phyloP scores from a whole-genome alignment of 2,329 filamentous ascomycete genomes.

The Cercospora sp. region DNA sequence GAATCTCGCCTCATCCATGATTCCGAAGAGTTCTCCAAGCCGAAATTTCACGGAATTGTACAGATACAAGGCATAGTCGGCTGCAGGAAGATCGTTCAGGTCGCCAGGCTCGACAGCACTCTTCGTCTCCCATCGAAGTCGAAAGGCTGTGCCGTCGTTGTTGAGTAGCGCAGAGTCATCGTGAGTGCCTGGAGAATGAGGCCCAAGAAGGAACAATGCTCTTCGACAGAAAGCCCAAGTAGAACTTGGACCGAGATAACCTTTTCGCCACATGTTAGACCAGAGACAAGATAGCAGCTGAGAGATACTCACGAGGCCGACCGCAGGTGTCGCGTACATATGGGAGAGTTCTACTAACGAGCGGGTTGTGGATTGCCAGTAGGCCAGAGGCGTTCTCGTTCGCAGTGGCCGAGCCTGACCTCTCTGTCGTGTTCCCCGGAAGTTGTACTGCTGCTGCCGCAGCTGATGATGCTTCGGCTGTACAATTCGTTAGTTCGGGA shows the following conservation, averaged over 20 bases:
- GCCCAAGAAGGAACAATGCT: slow-evolving; percentile 49
- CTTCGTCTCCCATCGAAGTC: slow-evolving; percentile 53
- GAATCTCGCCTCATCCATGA: slow-evolving; percentile 57
- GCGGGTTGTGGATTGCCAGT: slow-evolving; percentile 2
- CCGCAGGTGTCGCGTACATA: slow-evolving; percentile 13
- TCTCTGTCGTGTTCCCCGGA: not conserved
- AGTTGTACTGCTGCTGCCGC: not conserved
- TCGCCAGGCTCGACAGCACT: slow-evolving; percentile 36
- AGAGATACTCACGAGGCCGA: slow-evolving; percentile 37
- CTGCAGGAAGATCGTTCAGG: slow-evolving; percentile 48
- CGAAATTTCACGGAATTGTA: slow-evolving; percentile 60
- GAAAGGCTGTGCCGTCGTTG: slow-evolving; percentile 55
- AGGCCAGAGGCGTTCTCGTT: not conserved
- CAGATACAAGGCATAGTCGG: slow-evolving; percentile 55
- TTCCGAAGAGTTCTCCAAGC: slow-evolving; percentile 55
- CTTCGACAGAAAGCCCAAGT: slow-evolving; percentile 58
- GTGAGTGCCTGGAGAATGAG: slow-evolving; percentile 48
- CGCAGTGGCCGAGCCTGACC: not conserved
- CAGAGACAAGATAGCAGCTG: not conserved
- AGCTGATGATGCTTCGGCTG: slow-evolving; percentile 11
- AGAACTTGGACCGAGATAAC: slow-evolving; percentile 57
- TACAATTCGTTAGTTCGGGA: not conserved
- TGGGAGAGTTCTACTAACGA: slow-evolving; percentile 10
- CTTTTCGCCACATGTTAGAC: slow-evolving; percentile 33
- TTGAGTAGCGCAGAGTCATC: slow-evolving; percentile 47